phyloP scores from a whole-genome alignment of 2,329 filamentous ascomycete genomes.

The Paecilomyces formosus region DNA sequence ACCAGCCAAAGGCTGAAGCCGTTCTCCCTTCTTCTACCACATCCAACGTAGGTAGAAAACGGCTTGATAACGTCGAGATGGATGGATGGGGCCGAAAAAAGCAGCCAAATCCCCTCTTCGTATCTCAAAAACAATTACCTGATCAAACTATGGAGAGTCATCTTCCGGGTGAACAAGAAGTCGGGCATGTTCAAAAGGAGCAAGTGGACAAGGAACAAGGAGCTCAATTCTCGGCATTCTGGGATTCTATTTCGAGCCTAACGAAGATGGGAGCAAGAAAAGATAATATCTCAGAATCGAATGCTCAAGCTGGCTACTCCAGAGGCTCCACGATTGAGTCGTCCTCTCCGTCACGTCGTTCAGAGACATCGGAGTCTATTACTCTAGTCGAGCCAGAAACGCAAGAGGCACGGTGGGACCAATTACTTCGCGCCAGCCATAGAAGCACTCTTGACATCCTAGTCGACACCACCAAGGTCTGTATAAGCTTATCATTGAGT shows the following conservation, averaged over 20 bases:
- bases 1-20: background rate
- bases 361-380: background rate
- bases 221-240: background rate
- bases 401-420: conserved; percentile 1
- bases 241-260: background rate
- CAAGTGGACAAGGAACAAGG: background rate
- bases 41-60: background rate
- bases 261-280: background rate
- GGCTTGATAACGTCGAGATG: background rate
- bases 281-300: background rate
- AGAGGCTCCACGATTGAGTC: background rate
- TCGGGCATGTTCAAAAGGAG: background rate
- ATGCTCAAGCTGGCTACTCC: background rate
- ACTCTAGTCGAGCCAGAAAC: conserved; percentile 2
- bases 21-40: background rate
- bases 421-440: conserved; percentile 3
- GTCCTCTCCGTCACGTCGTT: background rate
- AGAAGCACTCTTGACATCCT: conserved; percentile 16
- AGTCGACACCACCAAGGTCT: conserved; percentile 21
- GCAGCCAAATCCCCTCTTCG: background rate
- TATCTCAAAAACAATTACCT: background rate
- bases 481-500: conserved; percentile 2
- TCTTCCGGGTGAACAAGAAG: background rate
- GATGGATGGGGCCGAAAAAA: background rate
- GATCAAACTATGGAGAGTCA: background rate